Evolutionary conservation across 2,329 filamentous ascomycete species (phyloP), one percentile per base, ranked within the genome.

Genomic region (Salinomyces thailandicus): DNA sequence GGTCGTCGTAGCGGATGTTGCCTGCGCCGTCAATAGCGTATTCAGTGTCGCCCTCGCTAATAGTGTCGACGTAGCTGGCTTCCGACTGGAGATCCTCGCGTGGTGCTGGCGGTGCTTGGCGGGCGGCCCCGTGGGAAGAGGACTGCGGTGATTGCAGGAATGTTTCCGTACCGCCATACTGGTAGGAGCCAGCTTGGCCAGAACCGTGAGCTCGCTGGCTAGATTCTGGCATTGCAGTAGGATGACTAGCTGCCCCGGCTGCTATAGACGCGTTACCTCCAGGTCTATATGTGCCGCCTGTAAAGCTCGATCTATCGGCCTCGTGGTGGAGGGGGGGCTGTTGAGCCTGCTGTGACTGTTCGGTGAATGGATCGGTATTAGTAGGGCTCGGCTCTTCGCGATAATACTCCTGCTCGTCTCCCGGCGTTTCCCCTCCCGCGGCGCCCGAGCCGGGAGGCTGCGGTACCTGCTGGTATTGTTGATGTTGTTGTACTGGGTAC

Each of bases 31-130:
- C 75, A 47, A 76, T 71, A 43, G 73, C 70, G 59, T 82, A 86
- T 59, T 86, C 81, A 58, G 81, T 81, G 61, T 79, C 76, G 57
- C 71, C 76, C 57, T 82, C 79, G 39, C 74, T 80, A 42, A 62
- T 62, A 38, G 58, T 58, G 38, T 57, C 62, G 15, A 60, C 63
- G 40, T 67, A 67, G 36, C 46, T 48, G 14, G 38, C 43, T 26
- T 52, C 46, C 2, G 48, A 50, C 9, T 40, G 47, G 7, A 46
- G 35, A 12, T 50, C 50, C 22, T 46, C 38, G 35, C 43, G 17
- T 36, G 41, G 14, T 33, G 39, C 67, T 62, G 37, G 68, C 65
- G 18, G 13, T 9, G 22, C 18, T 31, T 31, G 30, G 22, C 22
- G 9, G 16, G 39, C 15, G 16, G 40, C 22, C 15, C 39, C 31